phyloP scores from a whole-genome alignment of 805 yeast species.

The Tetrapisispora namnaoensis region DNA sequence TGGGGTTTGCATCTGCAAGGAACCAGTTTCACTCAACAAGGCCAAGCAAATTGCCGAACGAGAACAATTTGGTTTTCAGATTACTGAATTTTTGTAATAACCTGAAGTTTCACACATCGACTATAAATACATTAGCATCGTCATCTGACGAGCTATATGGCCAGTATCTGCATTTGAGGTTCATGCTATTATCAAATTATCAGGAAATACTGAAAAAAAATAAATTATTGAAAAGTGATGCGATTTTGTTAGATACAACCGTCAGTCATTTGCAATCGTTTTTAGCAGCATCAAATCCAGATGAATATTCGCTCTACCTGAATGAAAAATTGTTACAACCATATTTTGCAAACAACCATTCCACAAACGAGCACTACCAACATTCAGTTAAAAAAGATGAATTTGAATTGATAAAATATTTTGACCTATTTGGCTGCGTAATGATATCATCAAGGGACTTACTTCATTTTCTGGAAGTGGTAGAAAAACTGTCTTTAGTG shows the following conservation, averaged over 20 bases:
- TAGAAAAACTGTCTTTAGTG: conserved; percentile 29
- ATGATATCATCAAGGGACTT: conserved; percentile 33
- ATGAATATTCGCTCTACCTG: conserved; percentile 32
- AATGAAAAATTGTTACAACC: conserved; percentile 15
- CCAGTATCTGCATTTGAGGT: conserved; percentile 1
- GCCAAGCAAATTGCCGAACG: conserved; percentile 22
- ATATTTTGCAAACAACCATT: conserved; percentile 25
- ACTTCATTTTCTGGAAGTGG: conserved; percentile 30
- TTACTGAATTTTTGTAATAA: conserved; percentile 20
- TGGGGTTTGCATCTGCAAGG: conserved; percentile 29
- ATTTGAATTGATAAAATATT: conserved; percentile 31
- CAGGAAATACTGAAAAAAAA: background rate
- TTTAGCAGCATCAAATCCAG: conserved; percentile 43
- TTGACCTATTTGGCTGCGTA: conserved; percentile 37
- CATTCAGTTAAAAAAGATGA: conserved; percentile 19
- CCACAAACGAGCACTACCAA: conserved; percentile 2
- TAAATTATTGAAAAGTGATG: background rate
- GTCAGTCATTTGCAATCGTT: conserved; percentile 32
- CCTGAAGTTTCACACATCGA: conserved; percentile 23
- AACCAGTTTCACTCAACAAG: conserved; percentile 24
- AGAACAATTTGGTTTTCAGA: conserved; percentile 13
- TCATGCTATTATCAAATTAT: background rate
- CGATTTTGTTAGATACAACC: conserved; percentile 13
- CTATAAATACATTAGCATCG: conserved; percentile 24
- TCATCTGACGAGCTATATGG: conserved; percentile 11